Evolutionary conservation across 352 stramenopile genomes (phyloP).

Genomic region (Peronospora tabacina): DNA sequence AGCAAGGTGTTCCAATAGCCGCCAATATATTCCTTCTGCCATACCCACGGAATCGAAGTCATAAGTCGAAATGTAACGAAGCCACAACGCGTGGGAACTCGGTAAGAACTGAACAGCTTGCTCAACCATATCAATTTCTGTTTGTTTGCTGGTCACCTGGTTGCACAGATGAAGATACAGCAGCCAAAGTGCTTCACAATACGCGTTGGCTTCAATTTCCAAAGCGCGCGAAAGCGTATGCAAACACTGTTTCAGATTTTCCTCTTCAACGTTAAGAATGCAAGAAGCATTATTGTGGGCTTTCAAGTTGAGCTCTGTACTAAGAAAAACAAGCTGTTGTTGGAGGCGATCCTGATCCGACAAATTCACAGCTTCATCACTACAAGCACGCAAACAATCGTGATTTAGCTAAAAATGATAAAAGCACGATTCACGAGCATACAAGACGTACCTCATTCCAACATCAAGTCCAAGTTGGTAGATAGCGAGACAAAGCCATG

Average conservation of each 20-base stretch:
- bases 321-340: constrained; percentile 26
- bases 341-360: constrained; percentile 19
- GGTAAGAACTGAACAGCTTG: constrained; percentile 38
- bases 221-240: constrained; percentile 34
- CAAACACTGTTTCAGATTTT: constrained; percentile 27
- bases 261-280: constrained; percentile 17
- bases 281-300: constrained; percentile 1
- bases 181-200: constrained; percentile 39
- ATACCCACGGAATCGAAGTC: constrained; percentile 31
- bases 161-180: constrained; percentile 35
- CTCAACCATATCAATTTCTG: constrained; percentile 30
- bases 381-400: constrained; percentile 9
- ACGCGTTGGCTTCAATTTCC: constrained; percentile 39
- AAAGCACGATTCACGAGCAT: background rate
- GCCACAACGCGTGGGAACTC: constrained; percentile 35
- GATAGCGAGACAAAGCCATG: constrained; percentile 48
- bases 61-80: constrained; percentile 35
- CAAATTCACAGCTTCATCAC: constrained; percentile 25
- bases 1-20: constrained; percentile 31
- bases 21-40: constrained; percentile 27
- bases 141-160: constrained; percentile 23
- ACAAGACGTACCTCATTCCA: constrained; percentile 24
- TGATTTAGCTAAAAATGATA: background rate
- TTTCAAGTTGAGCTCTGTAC: constrained; percentile 21
- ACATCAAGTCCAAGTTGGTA: constrained; percentile 41